Base-by-base conservation (phyloP, 2,329 filamentous ascomycete genomes). In the Talaromyces sp. region DNA sequence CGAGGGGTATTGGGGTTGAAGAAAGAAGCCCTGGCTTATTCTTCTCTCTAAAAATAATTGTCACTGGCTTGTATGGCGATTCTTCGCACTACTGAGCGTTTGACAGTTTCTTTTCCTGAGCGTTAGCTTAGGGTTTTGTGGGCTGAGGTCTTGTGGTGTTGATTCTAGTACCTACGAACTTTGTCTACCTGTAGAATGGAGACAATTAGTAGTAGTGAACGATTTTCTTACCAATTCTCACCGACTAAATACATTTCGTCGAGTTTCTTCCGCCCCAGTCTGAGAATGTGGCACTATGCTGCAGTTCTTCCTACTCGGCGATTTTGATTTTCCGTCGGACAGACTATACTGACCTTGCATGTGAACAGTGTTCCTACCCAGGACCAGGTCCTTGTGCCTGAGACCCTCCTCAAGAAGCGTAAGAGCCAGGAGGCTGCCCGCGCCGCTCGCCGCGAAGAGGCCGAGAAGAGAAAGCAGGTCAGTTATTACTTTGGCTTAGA, bases 361-460 rank as follows among this genome's bases (percentile, higher is more conserved):
- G 63, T 64, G 80, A 97, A 93, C 85, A 89, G 89, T 84, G 91
- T 97, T 79, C 92, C 95, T 74, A 96, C 93, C 82, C 85, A 93
- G 83, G 92, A 97, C 83, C 91, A 98, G 83, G 89, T 99, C 82
- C 87, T 98, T 82, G 92, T 98, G 80, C 95, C 95, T 75, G 95
- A 99, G 92, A 99, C 95, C 77, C 92, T 99, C 79, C 89, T 99
- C 83, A 99, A 99, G 91, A 99, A 99, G 92, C 92, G 95, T 87
- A 99, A 99, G 93, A 92, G 89, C 83, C 94, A 97, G 86, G 95
- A 99, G 89, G 97, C 97, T 89, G 93, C 93, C 81, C 91, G 93
- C 82, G 93, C 95, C 82, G 91, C 94, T 84, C 90, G 89, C 81
- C 83, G 86, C 74, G 87, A 91, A 72, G 91, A 91, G 77, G 81